These are phyloP conservation scores for Beauveria asiatica DNA, from an alignment of 2,329 filamentous ascomycete species.

Conservation along the genomic window DNA sequence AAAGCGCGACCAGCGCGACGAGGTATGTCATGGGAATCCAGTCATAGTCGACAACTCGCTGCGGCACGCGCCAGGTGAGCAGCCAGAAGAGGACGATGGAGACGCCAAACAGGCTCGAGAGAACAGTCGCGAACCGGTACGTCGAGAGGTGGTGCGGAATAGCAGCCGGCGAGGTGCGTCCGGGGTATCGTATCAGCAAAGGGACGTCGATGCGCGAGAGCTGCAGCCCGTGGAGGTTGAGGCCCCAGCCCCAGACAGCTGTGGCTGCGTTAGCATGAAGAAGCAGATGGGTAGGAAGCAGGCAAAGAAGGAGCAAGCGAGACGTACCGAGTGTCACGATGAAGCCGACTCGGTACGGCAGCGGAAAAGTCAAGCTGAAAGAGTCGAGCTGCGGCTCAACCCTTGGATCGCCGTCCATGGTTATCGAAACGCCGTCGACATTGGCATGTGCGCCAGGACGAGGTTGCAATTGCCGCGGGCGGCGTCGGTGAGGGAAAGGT, in stretches of 20 bases:
- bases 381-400: conserved; percentile 67
- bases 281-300: neutral
- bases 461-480: neutral
- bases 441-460: neutral
- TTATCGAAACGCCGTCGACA: conserved; percentile 3
- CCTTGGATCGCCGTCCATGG: conserved; percentile 66
- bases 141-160: conserved; percentile 70
- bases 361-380: conserved; percentile 78
- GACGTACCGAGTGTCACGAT: conserved; percentile 72
- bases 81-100: conserved; percentile 80
- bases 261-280: conserved; percentile 7
- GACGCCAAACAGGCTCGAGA: conserved; percentile 60
- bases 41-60: conserved; percentile 68
- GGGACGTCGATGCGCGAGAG: conserved; percentile 79
- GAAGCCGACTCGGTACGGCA: conserved; percentile 83
- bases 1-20: conserved; percentile 58
- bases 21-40: conserved; percentile 83
- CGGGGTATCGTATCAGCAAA: conserved; percentile 76
- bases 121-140: conserved; percentile 73
- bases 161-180: conserved; percentile 60
- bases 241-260: conserved; percentile 93
- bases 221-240: conserved; percentile 83
- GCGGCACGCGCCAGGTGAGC: conserved; percentile 61
- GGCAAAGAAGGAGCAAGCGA: neutral
- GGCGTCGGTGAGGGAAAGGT: neutral